A percentile compares a stretch with the other conserved stretches of the same genome.
phyloP scores from a whole-genome alignment of 768 basidiomycete genomes.

The Sarcodon sp. region DNA sequence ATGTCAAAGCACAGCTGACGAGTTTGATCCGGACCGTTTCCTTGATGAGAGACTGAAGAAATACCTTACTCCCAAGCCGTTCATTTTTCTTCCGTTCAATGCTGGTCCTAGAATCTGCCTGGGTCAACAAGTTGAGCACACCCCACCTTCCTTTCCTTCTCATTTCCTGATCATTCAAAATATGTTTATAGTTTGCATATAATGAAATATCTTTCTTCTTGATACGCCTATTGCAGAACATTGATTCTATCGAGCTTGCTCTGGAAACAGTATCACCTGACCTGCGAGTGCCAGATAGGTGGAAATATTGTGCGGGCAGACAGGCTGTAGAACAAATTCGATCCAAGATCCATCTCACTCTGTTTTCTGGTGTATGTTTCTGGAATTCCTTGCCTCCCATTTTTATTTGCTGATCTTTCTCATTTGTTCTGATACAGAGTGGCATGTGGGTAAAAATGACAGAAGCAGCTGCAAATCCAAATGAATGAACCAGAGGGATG shows the following conservation, averaged over 20 bases:
- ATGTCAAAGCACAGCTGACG: constrained; percentile 22
- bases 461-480: too few species aligned
- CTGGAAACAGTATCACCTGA: constrained; percentile 13
- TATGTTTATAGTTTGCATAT: constrained; percentile 31
- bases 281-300: constrained; percentile 7
- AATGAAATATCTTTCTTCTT: constrained; percentile 42
- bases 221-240: constrained; percentile 37
- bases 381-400: too few species aligned
- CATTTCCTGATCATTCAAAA: background rate
- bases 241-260: constrained; percentile 17
- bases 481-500: too few species aligned
- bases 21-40: constrained; percentile 59
- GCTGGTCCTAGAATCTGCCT: constrained; percentile 24
- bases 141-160: background rate
- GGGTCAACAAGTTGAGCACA: constrained; percentile 21
- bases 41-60: constrained; percentile 47
- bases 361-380: constrained; percentile 30
- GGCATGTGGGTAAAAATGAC: too few species aligned
- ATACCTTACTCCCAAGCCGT: constrained; percentile 46
- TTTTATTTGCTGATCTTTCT: too few species aligned
- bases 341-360: constrained; percentile 37
- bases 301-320: constrained; percentile 17
- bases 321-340: constrained; percentile 22
- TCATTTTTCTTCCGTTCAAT: constrained; percentile 32
- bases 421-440: too few species aligned